A percentile compares a stretch with the other conserved stretches of the same genome.
Evolutionary conservation across 306 rosid genomes (phyloP).

Genomic region (Corylus americana): DNA sequence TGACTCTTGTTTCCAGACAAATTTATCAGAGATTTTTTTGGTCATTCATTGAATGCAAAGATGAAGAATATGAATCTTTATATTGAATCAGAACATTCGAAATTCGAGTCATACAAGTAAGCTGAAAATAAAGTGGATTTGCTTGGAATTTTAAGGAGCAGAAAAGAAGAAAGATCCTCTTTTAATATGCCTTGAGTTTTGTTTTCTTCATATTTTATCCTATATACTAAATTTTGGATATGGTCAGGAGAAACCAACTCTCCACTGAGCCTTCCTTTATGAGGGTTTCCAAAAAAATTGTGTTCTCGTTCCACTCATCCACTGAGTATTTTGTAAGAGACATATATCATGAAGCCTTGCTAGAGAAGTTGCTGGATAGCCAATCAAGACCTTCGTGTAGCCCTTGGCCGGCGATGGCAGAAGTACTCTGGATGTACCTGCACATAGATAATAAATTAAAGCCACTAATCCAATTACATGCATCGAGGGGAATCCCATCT

Average conservation of each 20-base stretch:
- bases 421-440: conserved; percentile 46
- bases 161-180: not conserved
- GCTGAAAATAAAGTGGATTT: not conserved
- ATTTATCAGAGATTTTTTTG: not conserved
- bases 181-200: too few relatives aligned
- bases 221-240: too few relatives aligned
- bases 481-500: not conserved
- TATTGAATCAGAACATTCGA: not conserved
- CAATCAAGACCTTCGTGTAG: conserved; percentile 51
- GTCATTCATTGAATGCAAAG: not conserved
- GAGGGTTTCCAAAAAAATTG: too few relatives aligned
- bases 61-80: not conserved
- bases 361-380: conserved; percentile 31
- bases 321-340: conserved; percentile 10
- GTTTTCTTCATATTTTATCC: too few relatives aligned
- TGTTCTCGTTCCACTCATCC: not conserved
- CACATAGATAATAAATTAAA: not conserved
- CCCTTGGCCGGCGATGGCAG: conserved; percentile 47
- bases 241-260: too few relatives aligned
- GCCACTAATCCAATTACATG: not conserved
- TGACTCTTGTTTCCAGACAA: too few relatives aligned
- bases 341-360: conserved; percentile 1
- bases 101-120: not conserved
- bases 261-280: too few relatives aligned
- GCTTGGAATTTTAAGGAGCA: not conserved